phyloP scores from a whole-genome alignment of 768 basidiomycete species.

The Jaapia argillacea region DNA sequence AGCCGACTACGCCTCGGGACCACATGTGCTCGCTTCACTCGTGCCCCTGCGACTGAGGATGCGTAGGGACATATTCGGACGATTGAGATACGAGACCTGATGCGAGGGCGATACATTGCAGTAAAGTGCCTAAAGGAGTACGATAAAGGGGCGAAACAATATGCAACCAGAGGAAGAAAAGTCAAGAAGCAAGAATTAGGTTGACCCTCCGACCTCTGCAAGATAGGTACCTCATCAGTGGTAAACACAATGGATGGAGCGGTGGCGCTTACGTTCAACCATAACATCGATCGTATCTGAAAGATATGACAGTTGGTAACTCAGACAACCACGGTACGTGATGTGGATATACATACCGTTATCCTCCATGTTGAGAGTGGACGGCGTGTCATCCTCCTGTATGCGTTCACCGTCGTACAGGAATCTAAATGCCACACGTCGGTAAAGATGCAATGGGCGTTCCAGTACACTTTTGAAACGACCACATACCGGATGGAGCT shows the following conservation, averaged over 20 bases:
- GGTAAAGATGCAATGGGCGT: neutral
- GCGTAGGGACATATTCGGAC: too few relatives aligned
- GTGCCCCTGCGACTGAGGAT: too few relatives aligned
- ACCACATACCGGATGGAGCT: slow-evolving; percentile 67
- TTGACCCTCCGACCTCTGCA: slow-evolving; percentile 21
- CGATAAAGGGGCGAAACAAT: too few relatives aligned
- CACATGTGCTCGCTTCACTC: too few relatives aligned
- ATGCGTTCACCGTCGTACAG: slow-evolving; percentile 86
- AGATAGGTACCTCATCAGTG: neutral
- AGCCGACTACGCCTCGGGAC: too few relatives aligned
- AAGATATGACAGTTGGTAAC: slow-evolving; percentile 5
- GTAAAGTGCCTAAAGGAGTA: too few relatives aligned
- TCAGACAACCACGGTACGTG: neutral
- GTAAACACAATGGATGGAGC: slow-evolving; percentile 8
- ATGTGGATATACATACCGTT: slow-evolving; percentile 43
- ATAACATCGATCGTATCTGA: slow-evolving; percentile 92
- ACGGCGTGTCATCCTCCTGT: slow-evolving; percentile 82
- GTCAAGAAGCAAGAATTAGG: slow-evolving; percentile 2
- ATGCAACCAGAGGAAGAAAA: neutral
- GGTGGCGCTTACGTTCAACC: slow-evolving; percentile 69
- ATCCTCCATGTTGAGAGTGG: slow-evolving; percentile 81
- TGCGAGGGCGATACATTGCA: neutral
- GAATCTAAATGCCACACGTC: slow-evolving; percentile 43
- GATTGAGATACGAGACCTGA: too few relatives aligned
- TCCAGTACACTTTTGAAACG: neutral